Evolutionary conservation across 1,139 yeast species (phyloP).

Genomic region (Nadsonia starkeyi-henricii): DNA sequence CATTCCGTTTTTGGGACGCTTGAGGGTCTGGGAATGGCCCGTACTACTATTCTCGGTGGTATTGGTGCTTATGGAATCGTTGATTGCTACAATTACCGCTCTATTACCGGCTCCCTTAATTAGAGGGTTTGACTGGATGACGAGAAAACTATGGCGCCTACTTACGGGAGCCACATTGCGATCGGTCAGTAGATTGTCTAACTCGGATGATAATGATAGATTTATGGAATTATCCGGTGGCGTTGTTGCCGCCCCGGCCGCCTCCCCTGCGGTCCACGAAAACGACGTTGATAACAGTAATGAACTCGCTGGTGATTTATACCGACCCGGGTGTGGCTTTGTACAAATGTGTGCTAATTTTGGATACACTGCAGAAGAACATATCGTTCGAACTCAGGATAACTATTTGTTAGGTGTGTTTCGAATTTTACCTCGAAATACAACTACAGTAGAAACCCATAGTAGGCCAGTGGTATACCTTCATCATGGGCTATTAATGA

Average conservation of each 20-base stretch:
- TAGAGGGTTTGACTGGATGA: conserved; percentile 14
- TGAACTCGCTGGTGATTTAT: no score
- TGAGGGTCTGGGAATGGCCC: conserved; percentile 20
- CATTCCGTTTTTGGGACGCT: conserved; percentile 19
- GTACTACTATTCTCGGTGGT: conserved; percentile 19
- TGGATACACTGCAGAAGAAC: conserved; percentile 59
- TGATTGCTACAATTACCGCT: conserved; percentile 20
- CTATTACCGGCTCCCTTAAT: conserved; percentile 21
- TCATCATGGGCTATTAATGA: conserved; percentile 88
- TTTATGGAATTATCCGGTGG: no score
- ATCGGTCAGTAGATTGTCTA: no score
- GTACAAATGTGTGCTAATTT: conserved; percentile 48
- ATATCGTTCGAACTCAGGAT: conserved; percentile 47
- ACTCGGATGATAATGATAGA: no score
- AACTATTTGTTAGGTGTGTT: conserved; percentile 42
- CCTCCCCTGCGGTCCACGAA: no score
- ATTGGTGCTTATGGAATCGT: conserved; percentile 20
- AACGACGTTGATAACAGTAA: no score
- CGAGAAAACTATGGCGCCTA: conserved; percentile 7
- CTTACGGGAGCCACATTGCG: no score
- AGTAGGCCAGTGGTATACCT: conserved; percentile 47
- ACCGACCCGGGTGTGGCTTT: conserved; percentile 31
- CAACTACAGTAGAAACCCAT: not conserved
- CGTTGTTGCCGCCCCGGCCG: no score
- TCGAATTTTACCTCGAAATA: conserved; percentile 22